A percentile compares a stretch with the other conserved stretches of the same genome.
phyloP scores from a whole-genome alignment of 257 asterid species.

The Verbena officinalis region DNA sequence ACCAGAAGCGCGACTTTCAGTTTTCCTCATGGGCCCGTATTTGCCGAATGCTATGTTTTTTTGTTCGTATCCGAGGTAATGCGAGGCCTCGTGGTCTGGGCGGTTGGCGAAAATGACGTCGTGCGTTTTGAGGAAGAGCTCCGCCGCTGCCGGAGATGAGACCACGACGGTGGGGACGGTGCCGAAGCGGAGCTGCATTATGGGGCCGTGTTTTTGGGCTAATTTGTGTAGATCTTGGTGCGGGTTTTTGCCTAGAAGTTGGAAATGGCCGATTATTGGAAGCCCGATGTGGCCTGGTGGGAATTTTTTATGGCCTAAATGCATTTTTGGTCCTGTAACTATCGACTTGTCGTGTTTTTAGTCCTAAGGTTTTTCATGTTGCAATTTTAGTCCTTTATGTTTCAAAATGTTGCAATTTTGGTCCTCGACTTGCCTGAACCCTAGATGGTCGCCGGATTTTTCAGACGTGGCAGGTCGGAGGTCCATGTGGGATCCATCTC shows the following conservation, averaged over 20 bases:
- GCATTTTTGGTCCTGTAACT: no score
- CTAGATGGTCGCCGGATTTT: no score
- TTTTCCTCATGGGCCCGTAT: slow-evolving; percentile 29
- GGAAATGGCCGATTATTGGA: slow-evolving; percentile 40
- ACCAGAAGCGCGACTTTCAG: slow-evolving; percentile 23
- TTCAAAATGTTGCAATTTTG: no score
- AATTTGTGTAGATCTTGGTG: slow-evolving; percentile 30
- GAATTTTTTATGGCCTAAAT: no score
- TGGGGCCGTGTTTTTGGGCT: slow-evolving; percentile 33
- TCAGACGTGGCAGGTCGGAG: no score
- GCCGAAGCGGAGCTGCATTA: slow-evolving; percentile 34
- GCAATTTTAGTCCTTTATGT: no score
- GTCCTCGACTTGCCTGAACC: no score
- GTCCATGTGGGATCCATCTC: no score
- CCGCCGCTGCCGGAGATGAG: slow-evolving; percentile 40
- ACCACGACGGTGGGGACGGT: slow-evolving; percentile 30
- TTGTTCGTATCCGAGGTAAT: slow-evolving; percentile 27
- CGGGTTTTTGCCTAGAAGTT: slow-evolving; percentile 25
- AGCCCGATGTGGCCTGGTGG: slow-evolving; percentile 33
- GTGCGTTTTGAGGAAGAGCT: slow-evolving; percentile 38
- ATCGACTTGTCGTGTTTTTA: no score
- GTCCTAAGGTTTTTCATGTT: no score
- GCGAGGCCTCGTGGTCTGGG: slow-evolving; percentile 24
- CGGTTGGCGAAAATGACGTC: slow-evolving; percentile 29
- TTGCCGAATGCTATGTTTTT: slow-evolving; percentile 16